phyloP scores from a whole-genome alignment of 176 grass and related monocot species.

The Tuctoria greenei region DNA sequence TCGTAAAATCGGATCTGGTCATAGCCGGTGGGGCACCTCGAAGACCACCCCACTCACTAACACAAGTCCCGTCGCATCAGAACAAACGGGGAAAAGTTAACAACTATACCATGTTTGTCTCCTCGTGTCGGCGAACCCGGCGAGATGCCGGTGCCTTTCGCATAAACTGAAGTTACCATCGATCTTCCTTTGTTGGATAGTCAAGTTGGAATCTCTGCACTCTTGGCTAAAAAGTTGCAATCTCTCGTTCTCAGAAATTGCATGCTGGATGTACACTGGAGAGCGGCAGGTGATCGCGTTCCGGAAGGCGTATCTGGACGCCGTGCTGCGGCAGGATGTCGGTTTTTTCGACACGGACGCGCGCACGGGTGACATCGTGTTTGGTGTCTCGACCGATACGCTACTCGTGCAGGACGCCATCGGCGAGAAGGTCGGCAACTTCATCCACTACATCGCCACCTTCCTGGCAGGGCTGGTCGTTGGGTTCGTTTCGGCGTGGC shows the following conservation, averaged over 20 bases:
- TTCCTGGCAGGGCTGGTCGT: conserved; percentile 90
- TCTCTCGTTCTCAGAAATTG: conserved; percentile 55
- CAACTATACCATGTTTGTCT: conserved; percentile 43
- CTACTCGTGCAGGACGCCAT: conserved; percentile 96
- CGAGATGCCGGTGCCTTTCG: no score
- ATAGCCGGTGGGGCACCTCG: conserved; percentile 50
- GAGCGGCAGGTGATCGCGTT: conserved; percentile 85
- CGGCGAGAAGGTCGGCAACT: conserved; percentile 97
- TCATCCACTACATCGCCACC: conserved; percentile 91
- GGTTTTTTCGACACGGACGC: conserved; percentile 99
- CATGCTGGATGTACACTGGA: conserved; percentile 98
- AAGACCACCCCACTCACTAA: conserved; percentile 48
- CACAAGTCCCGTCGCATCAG: conserved; percentile 57
- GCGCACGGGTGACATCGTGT: conserved; percentile 92
- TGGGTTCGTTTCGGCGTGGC: conserved; percentile 85
- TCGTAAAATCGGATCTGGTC: conserved; percentile 34
- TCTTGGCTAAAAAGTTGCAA: neutral
- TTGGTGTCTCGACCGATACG: conserved; percentile 88
- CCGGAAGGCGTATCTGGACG: conserved; percentile 79
- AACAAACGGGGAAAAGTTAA: conserved; percentile 22
- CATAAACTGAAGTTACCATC: neutral
- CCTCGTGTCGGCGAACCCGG: conserved; percentile 27
- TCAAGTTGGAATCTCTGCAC: neutral
- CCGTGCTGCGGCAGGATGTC: conserved; percentile 87
- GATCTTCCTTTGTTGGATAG: neutral